Evolutionary conservation across 2,329 filamentous ascomycete genomes (phyloP).

Genomic region (Fusarium longipes): DNA sequence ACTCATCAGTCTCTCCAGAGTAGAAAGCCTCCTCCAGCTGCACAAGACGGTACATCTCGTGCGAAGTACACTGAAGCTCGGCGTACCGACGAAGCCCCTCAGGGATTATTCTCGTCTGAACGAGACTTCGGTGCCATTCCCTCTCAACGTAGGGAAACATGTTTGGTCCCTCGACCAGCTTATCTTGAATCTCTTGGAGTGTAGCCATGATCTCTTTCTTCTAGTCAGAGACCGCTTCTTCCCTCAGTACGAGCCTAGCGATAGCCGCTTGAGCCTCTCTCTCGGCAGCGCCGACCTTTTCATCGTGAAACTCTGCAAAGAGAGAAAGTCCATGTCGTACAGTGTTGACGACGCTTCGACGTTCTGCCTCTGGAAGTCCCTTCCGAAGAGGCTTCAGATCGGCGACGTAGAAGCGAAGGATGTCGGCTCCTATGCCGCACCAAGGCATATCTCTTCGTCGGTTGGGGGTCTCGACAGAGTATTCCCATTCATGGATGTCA

Average conservation of each 20-base stretch:
- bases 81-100: neutral
- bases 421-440: neutral
- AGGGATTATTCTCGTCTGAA: neutral
- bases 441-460: neutral
- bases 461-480: neutral
- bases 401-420: neutral
- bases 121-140: neutral
- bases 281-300: neutral
- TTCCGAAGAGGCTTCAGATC: constrained; percentile 2
- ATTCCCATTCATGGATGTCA: neutral
- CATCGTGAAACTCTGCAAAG: neutral
- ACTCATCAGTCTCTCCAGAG: neutral
- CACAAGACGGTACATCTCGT: neutral
- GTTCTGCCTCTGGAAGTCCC: neutral
- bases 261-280: neutral
- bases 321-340: neutral
- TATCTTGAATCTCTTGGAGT: neutral
- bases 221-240: neutral
- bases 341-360: neutral
- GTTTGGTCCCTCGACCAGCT: neutral
- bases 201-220: neutral
- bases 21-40: neutral
- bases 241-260: neutral
- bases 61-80: neutral
- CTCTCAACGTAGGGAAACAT: neutral